These are phyloP conservation scores for Aaosphaeria arxii DNA, from an alignment of 2,329 filamentous ascomycete species.

Conservation along the genomic window DNA sequence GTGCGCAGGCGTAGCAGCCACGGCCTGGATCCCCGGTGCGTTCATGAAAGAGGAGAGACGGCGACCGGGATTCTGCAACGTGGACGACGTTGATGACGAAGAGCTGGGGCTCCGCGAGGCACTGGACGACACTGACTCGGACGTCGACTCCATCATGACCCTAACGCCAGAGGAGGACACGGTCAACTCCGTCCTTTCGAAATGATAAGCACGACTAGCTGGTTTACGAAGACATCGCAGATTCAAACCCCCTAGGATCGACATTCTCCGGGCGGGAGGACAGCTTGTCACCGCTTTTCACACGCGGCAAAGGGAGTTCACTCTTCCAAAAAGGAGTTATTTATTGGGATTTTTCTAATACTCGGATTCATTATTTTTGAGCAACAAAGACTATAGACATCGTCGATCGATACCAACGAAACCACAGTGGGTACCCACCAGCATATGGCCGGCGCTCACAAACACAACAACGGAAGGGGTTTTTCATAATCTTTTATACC, in stretches of 20 bases:
- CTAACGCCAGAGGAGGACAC: conserved; percentile 26
- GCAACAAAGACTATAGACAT: no score
- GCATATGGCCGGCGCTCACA: no score
- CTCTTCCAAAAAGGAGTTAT: no score
- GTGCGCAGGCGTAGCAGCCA: conserved; percentile 70
- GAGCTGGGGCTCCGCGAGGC: conserved; percentile 21
- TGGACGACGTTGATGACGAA: conserved; percentile 35
- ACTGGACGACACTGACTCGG: conserved; percentile 18
- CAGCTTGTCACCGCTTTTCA: not conserved
- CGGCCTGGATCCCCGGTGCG: conserved; percentile 51
- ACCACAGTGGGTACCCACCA: no score
- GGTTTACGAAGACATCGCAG: conserved; percentile 5
- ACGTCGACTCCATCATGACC: conserved; percentile 30
- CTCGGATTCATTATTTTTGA: no score
- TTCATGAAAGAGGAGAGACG: conserved; percentile 66
- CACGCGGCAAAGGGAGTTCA: no score
- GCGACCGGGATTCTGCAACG: conserved; percentile 12
- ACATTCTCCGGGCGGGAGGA: not conserved
- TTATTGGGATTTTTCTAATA: no score
- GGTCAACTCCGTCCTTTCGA: conserved; percentile 26
- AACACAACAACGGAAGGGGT: no score
- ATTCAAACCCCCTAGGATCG: conserved; percentile 1
- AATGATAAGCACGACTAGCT: conserved; percentile 11
- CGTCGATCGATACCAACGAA: no score
- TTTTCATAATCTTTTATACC: no score